Base-by-base conservation (phyloP, 495 filamentous ascomycete species). In the Annulohypoxylon stygium region DNA sequence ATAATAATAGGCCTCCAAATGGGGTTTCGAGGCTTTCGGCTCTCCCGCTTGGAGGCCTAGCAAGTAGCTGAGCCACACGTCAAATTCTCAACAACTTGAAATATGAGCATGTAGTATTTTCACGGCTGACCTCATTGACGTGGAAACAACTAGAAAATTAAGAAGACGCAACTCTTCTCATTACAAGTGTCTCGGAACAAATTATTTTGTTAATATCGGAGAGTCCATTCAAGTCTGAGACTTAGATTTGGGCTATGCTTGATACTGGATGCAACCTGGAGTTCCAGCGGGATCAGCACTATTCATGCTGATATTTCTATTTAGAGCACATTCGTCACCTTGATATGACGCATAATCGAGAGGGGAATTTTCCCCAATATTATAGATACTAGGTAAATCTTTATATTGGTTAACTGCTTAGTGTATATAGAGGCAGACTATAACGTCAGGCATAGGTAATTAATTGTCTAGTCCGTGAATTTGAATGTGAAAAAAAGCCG, bases 21-120 rank as follows among this genome's bases (percentile, higher is more conserved):
- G 14, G 8, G 1, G 18, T 50, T 64, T 2, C 9, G 4, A 16
- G 25, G 2, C 18, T 47, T 41, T 53, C 43, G 45, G 54, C 48
- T 20, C 37, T 61, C n/a, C 61, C 70, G 45, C 58, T 51, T 47
- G 37, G 70, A 69, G 65, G 70, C 65, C 70, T 73, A 16, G 62
- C 54, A 69, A 61, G 65, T 69, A 37, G 48, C 48, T 65, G 20
- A 67, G 70, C 65, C 65, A 73, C 70, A 61, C 34, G 61, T 57
- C 55, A 41, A n/a, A n/a, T 23, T 64, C 23, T 34, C 23, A 18
- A 8, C 50, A 45, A 34, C 14, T 47, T 18, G 12, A 25, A 41
- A 41, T 60, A 20, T 36, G 16, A 20, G 33, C 39, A 26, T 61
- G 41, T 53, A 65, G 26, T 48, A 39, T 9, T 67, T 11, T 53